These are phyloP conservation scores for Colletotrichum graminicola DNA, from an alignment of 2,329 filamentous ascomycete genomes.

Conservation along the genomic window DNA sequence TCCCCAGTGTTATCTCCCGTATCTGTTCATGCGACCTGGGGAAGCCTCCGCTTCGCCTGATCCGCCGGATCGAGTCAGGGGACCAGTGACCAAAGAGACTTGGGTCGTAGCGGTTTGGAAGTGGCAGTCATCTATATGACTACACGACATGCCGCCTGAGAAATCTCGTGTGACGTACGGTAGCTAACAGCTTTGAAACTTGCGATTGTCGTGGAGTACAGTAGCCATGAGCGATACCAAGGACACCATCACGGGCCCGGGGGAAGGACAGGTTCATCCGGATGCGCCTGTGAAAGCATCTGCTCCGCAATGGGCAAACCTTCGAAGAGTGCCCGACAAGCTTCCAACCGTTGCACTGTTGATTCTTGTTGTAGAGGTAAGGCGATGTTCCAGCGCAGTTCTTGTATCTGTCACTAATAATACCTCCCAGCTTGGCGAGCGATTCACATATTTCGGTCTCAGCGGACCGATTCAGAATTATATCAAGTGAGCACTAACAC, in stretches of 20 bases:
- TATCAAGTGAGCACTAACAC: slow-evolving; percentile 44
- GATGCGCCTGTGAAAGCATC: slow-evolving; percentile 6
- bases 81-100: not conserved
- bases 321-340: slow-evolving; percentile 47
- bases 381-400: not conserved
- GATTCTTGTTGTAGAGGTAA: slow-evolving; percentile 47
- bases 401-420: not conserved
- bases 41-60: slow-evolving; percentile 11
- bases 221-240: slow-evolving; percentile 36
- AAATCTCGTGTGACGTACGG: not conserved
- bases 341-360: slow-evolving; percentile 46
- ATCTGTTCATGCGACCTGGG: slow-evolving; percentile 20
- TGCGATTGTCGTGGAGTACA: not conserved
- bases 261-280: slow-evolving; percentile 13
- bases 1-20: slow-evolving; percentile 43
- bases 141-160: not conserved
- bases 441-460: slow-evolving; percentile 50
- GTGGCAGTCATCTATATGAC: slow-evolving; percentile 20
- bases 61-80: slow-evolving; percentile 29
- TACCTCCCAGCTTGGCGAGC: slow-evolving; percentile 45
- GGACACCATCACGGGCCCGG: slow-evolving; percentile 16
- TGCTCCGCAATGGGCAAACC: slow-evolving; percentile 32
- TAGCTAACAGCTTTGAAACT: not conserved
- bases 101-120: not conserved
- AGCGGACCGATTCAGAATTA: slow-evolving; percentile 51